Base-by-base conservation (phyloP, 306 rosid genomes). In the Quercus parvula region DNA sequence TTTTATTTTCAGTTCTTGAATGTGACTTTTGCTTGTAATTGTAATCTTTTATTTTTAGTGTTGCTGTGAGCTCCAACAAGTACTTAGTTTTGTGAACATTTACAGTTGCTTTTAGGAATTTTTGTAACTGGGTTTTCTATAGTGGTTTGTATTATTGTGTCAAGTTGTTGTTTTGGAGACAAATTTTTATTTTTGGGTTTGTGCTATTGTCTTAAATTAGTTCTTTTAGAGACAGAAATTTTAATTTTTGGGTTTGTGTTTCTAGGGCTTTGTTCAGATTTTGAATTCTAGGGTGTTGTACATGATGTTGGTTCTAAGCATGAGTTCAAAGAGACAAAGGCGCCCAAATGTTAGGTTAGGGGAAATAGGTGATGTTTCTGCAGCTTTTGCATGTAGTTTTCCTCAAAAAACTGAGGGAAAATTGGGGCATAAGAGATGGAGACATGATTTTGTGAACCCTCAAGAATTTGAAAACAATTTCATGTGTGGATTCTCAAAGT, bases 261-360 rank as follows among this genome's bases (percentile, higher is more conserved):
- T 75, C 12, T 30, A 41, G 74, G 81, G 63, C 64, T 66, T 22
- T 81, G 70, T 81, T 73, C 63, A 63, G 71, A 68, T 63, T 64
- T 75, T 81, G 81, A 56, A 22, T 56, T 56, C 33, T 46, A 62
- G 68, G 56, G 25, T 24, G 12, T 55, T 79, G 58, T 68, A 17
- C 31, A 66, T 62, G 74, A 85, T 85, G 88, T 18, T 81, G 83
- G 78, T 85, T 4, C 25, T 80, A 56, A 78, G 78, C 73, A 70
- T 72, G 85, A 79, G 69, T 61, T 71, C 81, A 5, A 85, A 85
- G 75, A 85, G 88, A 75, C 85, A 85, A 56, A 81, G 88, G 81
- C 85, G 88, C 15, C 85, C 85, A 68, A 85, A 85, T 81, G 88
- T 81, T 75, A 78, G 88, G 74, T 80, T 85, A 20, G 85, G 86